Evolutionary conservation across 2,329 filamentous ascomycete genomes (phyloP).

Genomic region (Epichloe glyceriae): DNA sequence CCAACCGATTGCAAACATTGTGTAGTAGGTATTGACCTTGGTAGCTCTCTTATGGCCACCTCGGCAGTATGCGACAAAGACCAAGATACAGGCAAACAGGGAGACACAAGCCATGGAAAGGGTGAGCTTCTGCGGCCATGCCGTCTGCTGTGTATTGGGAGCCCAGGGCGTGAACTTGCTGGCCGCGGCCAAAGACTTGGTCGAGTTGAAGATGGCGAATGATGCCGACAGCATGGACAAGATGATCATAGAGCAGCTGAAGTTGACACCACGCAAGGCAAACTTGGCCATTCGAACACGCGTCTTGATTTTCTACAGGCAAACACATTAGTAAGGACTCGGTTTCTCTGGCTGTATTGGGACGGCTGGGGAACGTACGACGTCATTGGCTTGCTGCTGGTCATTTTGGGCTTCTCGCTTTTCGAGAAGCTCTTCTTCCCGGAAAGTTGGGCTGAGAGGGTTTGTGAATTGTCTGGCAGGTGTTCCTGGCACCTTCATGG

Average conservation of each 20-base stretch:
- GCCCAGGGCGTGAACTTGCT: conserved; percentile 84
- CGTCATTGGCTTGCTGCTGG: conserved; percentile 72
- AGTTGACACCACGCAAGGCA: conserved; percentile 88
- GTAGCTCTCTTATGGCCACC: conserved; percentile 81
- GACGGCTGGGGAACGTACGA: conserved; percentile 48
- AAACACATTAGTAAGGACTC: conserved; percentile 10
- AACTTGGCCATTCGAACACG: conserved; percentile 89
- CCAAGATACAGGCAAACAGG: conserved; percentile 60
- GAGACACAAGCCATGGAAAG: conserved; percentile 70
- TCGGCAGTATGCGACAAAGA: conserved; percentile 78
- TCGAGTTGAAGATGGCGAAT: conserved; percentile 85
- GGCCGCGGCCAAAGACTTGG: conserved; percentile 57
- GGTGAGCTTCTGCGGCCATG: conserved; percentile 83
- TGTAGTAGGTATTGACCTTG: conserved; percentile 92
- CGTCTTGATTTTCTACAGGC: conserved; percentile 70
- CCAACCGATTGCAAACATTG: conserved; percentile 81
- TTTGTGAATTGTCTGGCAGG: conserved; percentile 60
- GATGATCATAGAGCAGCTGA: conserved; percentile 92
- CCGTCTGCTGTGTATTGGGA: conserved; percentile 45
- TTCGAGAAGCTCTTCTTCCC: conserved; percentile 75
- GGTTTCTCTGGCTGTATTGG: conserved; percentile 3
- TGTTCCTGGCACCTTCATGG: conserved; percentile 76
- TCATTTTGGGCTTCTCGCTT: conserved; percentile 72
- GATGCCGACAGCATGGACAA: conserved; percentile 81
- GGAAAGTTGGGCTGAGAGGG: conserved; percentile 81